These are phyloP conservation scores for Reutealis trisperma DNA, from an alignment of 345 rosid genomes.

Conservation along the genomic window DNA sequence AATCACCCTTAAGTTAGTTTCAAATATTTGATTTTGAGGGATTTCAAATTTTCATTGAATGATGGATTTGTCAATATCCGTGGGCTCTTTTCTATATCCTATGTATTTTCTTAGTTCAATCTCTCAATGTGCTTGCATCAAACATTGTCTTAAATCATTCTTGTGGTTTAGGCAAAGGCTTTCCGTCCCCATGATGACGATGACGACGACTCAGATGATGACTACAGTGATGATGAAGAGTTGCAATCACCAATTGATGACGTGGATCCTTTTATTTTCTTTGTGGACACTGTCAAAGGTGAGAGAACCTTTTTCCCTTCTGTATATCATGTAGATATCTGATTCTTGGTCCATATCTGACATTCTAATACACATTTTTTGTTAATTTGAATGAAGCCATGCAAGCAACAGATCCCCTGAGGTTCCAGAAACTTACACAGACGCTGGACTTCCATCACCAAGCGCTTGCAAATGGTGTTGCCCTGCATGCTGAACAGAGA, in stretches of 20 bases:
- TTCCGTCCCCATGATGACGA: constrained; percentile 66
- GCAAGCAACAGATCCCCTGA: constrained; percentile 72
- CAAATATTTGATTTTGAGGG: not conserved
- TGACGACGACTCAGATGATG: constrained; percentile 84
- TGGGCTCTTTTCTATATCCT: not conserved
- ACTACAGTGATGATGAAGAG: constrained; percentile 91
- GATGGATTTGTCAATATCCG: not conserved
- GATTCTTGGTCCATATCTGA: not conserved
- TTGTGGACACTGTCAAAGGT: constrained; percentile 91
- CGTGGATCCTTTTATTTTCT: constrained; percentile 92
- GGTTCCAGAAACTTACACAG: constrained; percentile 85
- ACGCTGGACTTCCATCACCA: constrained; percentile 80
- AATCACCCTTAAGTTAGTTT: not conserved
- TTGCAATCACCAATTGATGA: constrained; percentile 95
- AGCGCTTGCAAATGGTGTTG: constrained; percentile 86
- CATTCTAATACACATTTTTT: not conserved
- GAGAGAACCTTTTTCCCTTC: not conserved
- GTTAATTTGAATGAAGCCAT: constrained; percentile 45
- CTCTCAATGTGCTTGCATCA: not conserved
- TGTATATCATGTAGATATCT: not conserved
- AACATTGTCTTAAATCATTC: not conserved
- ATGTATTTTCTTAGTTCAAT: too few relatives aligned
- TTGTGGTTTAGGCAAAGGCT: constrained; percentile 56
- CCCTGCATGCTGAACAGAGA: constrained; percentile 92
- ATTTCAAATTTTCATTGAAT: too few relatives aligned